A percentile compares a stretch with the other conserved stretches of the same genome.
These are phyloP conservation scores for Colletotrichum kahawae DNA, from an alignment of 2,329 filamentous ascomycete species.

Conservation along the genomic window DNA sequence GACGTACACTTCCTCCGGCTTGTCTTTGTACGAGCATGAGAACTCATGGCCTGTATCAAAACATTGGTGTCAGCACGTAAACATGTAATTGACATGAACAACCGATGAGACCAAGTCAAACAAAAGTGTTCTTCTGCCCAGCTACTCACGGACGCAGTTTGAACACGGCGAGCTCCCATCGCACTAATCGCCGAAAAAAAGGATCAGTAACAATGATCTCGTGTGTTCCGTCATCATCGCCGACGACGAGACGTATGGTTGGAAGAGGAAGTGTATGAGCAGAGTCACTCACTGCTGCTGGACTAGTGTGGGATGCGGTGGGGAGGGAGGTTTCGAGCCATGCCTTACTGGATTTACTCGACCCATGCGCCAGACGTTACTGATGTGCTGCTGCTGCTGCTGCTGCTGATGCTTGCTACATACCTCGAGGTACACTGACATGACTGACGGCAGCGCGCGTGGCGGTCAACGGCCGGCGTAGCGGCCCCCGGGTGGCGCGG, in stretches of 20 bases:
- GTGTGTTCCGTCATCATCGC: background rate
- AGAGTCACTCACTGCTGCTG: background rate
- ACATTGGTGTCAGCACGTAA: background rate
- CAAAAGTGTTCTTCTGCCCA: background rate
- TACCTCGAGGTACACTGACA: background rate
- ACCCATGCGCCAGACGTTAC: background rate
- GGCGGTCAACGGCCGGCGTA: background rate
- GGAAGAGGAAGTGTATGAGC: background rate
- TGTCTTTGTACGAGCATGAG: constrained; percentile 14
- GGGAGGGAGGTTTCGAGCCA: background rate
- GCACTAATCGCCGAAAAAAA: background rate
- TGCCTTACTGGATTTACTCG: background rate
- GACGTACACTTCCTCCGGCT: background rate
- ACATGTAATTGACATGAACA: background rate
- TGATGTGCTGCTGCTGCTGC: background rate
- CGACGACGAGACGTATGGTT: background rate
- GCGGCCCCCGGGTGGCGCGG: background rate
- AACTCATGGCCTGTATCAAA: constrained; percentile 6
- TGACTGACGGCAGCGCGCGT: background rate
- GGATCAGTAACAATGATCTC: background rate
- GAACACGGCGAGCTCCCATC: constrained; percentile 18
- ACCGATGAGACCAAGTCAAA: background rate
- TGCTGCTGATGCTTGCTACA: background rate
- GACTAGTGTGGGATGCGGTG: background rate
- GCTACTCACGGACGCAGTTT: constrained; percentile 17